Evolutionary conservation across 805 yeast species (phyloP).

Genomic region (Metschnikowia lachancei): DNA sequence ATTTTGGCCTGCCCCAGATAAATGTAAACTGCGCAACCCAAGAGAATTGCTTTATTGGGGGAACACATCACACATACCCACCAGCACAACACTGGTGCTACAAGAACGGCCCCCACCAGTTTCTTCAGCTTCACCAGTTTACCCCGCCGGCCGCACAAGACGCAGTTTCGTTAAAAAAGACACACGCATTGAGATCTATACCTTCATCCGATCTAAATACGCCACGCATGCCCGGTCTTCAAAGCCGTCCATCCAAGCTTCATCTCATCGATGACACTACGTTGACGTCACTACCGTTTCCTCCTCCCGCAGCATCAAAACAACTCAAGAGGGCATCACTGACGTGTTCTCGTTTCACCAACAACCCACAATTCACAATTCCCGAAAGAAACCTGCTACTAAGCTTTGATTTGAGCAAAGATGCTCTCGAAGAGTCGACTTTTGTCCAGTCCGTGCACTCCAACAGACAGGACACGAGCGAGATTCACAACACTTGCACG

Average conservation of each 20-base stretch:
- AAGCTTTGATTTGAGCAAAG: not conserved
- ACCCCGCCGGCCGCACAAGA: too few relatives aligned
- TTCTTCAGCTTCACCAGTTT: too few relatives aligned
- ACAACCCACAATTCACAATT: not conserved
- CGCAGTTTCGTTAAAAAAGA: not conserved
- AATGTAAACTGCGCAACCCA: not conserved
- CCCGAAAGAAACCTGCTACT: not conserved
- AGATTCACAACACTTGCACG: not conserved
- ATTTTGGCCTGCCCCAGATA: not conserved
- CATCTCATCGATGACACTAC: conserved; percentile 49
- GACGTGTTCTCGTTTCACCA: conserved; percentile 6
- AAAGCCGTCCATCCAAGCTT: conserved; percentile 37
- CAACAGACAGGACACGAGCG: not conserved
- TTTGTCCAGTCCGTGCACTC: not conserved
- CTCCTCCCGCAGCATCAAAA: conserved; percentile 43
- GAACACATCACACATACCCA: not conserved
- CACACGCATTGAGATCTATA: not conserved
- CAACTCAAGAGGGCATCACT: conserved; percentile 5
- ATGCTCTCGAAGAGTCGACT: not conserved
- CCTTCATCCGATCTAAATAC: not conserved
- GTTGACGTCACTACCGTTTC: conserved; percentile 51
- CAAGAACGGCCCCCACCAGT: too few relatives aligned
- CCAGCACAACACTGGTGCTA: too few relatives aligned
- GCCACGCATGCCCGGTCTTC: conserved; percentile 3
- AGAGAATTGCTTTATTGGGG: not conserved